Conservation (phyloP, 2,329 filamentous ascomycete genomes). For the Rosellinia necatrix region DNA sequence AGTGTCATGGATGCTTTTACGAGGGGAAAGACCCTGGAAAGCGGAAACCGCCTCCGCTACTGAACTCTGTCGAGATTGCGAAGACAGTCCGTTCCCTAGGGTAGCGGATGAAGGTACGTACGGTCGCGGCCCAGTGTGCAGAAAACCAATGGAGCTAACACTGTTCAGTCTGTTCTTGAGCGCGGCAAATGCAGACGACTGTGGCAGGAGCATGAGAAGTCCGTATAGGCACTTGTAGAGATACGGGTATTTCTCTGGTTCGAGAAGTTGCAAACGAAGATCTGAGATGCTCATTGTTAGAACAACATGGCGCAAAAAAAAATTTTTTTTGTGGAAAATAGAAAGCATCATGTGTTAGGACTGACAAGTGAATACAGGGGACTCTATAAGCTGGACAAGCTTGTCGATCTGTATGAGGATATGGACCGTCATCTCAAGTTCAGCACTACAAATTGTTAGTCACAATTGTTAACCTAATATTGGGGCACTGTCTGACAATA, state of each 20-base stretch:
- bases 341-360: constrained; percentile 12
- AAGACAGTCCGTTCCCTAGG: constrained; percentile 33
- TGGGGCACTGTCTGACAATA: constrained; percentile 68
- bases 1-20: constrained; percentile 44
- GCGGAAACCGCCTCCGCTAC: constrained; percentile 41
- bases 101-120: constrained; percentile 55
- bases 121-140: constrained; percentile 81
- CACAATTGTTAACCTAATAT: not conserved
- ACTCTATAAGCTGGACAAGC: constrained; percentile 93
- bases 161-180: constrained; percentile 96
- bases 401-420: constrained; percentile 99
- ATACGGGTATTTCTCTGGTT: constrained; percentile 92
- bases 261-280: constrained; percentile 88
- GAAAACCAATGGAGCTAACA: constrained; percentile 93
- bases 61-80: constrained; percentile 41
- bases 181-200: constrained; percentile 95
- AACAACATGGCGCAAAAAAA: not conserved
- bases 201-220: constrained; percentile 95
- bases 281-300: constrained; percentile 57
- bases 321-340: too few species aligned
- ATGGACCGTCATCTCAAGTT: constrained; percentile 98
- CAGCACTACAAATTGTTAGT: constrained; percentile 65
- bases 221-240: constrained; percentile 98
- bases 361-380: constrained; percentile 95
- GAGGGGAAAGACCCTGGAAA: constrained; percentile 34